Evolutionary conservation across 176 grass and related monocot genomes (phyloP).

Genomic region (Musa itinerans): DNA sequence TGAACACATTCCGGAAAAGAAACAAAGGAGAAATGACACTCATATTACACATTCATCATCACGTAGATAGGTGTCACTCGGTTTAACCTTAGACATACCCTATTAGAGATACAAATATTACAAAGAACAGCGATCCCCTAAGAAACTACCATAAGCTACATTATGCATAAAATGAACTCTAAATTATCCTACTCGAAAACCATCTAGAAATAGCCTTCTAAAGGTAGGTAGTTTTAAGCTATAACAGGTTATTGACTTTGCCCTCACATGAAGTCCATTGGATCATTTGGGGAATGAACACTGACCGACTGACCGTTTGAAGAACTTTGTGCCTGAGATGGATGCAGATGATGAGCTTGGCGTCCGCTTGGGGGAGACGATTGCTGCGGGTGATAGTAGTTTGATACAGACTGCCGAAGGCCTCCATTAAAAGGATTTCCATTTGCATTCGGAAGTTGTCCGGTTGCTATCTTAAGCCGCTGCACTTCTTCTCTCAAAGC

Average conservation of each 20-base stretch:
- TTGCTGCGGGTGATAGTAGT: slow-evolving; percentile 48
- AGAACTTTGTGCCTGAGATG: slow-evolving; percentile 33
- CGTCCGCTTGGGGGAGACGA: slow-evolving; percentile 43
- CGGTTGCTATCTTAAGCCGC: slow-evolving; percentile 24
- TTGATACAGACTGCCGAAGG: slow-evolving; percentile 41
- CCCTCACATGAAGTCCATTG: slow-evolving; percentile 91
- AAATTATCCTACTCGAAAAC: no score
- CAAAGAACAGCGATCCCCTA: no score
- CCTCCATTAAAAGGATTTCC: slow-evolving; percentile 49
- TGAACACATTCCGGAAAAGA: no score
- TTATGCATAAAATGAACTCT: no score
- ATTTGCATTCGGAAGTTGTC: slow-evolving; percentile 60
- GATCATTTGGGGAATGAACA: slow-evolving; percentile 45
- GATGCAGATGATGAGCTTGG: slow-evolving; percentile 29
- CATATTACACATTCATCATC: no score
- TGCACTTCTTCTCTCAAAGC: slow-evolving; percentile 15
- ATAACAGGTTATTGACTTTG: not conserved
- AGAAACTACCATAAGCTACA: no score
- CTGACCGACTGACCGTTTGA: slow-evolving; percentile 46
- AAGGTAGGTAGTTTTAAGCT: no score
- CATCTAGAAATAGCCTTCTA: no score
- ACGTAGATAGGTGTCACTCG: no score
- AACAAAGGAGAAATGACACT: no score
- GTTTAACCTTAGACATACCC: no score
- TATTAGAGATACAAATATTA: no score